These are phyloP conservation scores for Schizosaccharomyces osmophilus DNA, from an alignment of 805 yeast species.

Conservation along the genomic window DNA sequence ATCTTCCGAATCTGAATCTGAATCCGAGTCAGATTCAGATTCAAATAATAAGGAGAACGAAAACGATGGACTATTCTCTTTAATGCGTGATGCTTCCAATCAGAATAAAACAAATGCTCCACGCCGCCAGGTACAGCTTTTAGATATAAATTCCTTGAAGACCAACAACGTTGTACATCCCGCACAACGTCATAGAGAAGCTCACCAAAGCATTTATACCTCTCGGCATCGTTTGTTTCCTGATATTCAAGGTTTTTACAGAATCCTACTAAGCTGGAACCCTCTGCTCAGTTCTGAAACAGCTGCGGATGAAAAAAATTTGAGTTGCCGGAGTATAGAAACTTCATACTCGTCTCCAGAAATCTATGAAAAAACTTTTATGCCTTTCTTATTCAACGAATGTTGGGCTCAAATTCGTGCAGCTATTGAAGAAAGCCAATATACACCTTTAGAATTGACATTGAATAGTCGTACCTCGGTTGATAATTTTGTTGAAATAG, in stretches of 20 bases:
- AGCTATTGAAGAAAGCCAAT: slow-evolving; percentile 33
- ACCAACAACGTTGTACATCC: not conserved
- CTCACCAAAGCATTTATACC: not conserved
- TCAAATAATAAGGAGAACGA: not conserved
- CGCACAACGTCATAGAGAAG: not conserved
- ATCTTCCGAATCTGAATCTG: not conserved
- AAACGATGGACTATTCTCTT: not conserved
- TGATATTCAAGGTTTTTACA: not conserved
- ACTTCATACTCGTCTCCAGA: slow-evolving; percentile 14
- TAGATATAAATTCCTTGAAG: not conserved
- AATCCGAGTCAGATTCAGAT: not conserved
- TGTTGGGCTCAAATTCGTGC: slow-evolving; percentile 78
- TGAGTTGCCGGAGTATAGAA: not conserved
- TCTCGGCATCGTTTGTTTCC: not conserved
- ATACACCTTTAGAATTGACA: slow-evolving; percentile 25
- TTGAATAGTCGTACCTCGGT: slow-evolving; percentile 64
- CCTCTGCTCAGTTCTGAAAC: not conserved
- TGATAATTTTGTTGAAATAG: slow-evolving; percentile 72
- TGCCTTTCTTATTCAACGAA: slow-evolving; percentile 64
- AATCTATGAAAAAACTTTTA: slow-evolving; percentile 45
- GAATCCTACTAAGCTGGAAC: not conserved
- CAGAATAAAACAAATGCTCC: not conserved
- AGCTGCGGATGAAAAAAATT: not conserved
- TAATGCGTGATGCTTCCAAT: not conserved
- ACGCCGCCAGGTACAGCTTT: not conserved